phyloP scores from a whole-genome alignment of 495 filamentous ascomycete genomes.

The Penicilliopsis zonata region DNA sequence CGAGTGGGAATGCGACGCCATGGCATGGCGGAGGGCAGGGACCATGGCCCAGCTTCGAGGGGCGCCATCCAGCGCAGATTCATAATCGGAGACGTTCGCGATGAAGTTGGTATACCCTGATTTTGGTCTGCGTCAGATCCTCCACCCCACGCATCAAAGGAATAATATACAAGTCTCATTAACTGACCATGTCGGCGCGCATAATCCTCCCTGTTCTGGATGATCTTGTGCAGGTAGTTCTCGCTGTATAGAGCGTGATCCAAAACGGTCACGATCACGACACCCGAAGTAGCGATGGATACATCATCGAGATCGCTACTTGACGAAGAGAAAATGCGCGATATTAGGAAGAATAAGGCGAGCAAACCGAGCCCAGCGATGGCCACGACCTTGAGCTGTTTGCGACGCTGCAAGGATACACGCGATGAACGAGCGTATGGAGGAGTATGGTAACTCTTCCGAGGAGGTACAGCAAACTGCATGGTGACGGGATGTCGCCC shows the following conservation, averaged over 20 bases:
- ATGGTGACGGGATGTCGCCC: slow-evolving; percentile 34
- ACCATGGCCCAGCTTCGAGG: slow-evolving; percentile 68
- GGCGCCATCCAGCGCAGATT: slow-evolving; percentile 40
- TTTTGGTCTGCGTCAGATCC: no score
- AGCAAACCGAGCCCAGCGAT: slow-evolving; percentile 44
- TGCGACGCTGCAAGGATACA: slow-evolving; percentile 49
- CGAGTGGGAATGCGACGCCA: slow-evolving; percentile 62
- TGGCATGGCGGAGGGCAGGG: slow-evolving; percentile 80
- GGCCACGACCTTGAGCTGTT: slow-evolving; percentile 51
- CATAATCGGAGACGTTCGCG: slow-evolving; percentile 61
- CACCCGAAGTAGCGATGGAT: slow-evolving; percentile 60
- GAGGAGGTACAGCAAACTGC: slow-evolving; percentile 86
- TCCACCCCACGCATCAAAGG: background rate
- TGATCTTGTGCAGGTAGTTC: slow-evolving; percentile 56
- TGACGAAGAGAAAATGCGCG: slow-evolving; percentile 31
- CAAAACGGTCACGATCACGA: slow-evolving; percentile 80
- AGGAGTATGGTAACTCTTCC: slow-evolving; percentile 63
- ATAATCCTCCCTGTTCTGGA: slow-evolving; percentile 76
- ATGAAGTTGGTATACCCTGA: slow-evolving; percentile 85
- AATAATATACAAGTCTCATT: background rate
- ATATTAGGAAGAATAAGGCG: slow-evolving; percentile 50
- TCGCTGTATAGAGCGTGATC: slow-evolving; percentile 49
- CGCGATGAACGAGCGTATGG: slow-evolving; percentile 47
- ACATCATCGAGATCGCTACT: slow-evolving; percentile 19
- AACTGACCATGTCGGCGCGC: slow-evolving; percentile 74